Evolutionary conservation across 2,329 filamentous ascomycete genomes (phyloP).

Genomic region (Cadophora gregata): DNA sequence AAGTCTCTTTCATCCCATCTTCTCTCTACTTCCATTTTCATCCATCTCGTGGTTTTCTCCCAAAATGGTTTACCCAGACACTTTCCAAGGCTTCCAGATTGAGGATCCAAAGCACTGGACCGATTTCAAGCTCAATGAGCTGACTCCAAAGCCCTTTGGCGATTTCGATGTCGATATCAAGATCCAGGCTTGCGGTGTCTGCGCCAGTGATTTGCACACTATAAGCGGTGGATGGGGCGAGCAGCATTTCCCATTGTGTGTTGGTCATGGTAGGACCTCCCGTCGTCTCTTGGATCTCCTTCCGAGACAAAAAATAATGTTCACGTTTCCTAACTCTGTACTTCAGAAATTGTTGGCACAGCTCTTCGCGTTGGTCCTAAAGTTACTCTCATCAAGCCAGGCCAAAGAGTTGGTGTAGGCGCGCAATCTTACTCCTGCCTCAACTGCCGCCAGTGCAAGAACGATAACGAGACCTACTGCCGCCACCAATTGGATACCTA

Average conservation of each 20-base stretch:
- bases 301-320: no score
- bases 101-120: conserved; percentile 41
- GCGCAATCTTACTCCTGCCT: conserved; percentile 60
- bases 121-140: conserved; percentile 55
- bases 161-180: conserved; percentile 89
- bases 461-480: conserved; percentile 63
- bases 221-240: conserved; percentile 64
- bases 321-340: neutral
- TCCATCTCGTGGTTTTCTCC: neutral
- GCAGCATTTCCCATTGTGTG: conserved; percentile 56
- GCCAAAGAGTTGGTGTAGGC: conserved; percentile 60
- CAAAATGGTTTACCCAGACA: conserved; percentile 56
- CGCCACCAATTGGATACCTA: conserved; percentile 57
- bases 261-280: conserved; percentile 52
- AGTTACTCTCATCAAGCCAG: conserved; percentile 62
- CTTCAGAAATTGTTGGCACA: conserved; percentile 68
- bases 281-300: neutral
- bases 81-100: conserved; percentile 67
- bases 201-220: conserved; percentile 75
- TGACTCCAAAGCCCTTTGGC: conserved; percentile 84
- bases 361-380: conserved; percentile 71
- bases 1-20: neutral
- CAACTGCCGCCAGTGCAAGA: conserved; percentile 59
- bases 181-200: conserved; percentile 81
- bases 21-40: neutral